Conservation (phyloP, 129 eudicot species). For the Tagetes patula region DNA sequence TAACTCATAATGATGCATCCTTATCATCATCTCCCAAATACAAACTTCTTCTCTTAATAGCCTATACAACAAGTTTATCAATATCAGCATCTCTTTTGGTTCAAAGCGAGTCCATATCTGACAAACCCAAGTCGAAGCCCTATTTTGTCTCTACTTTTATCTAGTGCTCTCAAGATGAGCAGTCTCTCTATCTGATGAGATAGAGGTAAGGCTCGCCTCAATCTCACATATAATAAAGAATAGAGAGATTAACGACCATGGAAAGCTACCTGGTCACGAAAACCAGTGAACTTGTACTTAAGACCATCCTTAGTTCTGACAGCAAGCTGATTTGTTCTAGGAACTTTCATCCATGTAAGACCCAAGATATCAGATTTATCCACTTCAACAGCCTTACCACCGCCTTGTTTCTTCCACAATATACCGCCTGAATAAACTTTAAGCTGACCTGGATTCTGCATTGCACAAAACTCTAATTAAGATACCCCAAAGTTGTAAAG, state of each 20-base stretch:
- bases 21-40: too few relatives aligned
- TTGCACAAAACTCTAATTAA: slow-evolving; percentile 1
- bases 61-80: too few relatives aligned
- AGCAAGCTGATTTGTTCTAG: slow-evolving; percentile 78
- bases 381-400: slow-evolving; percentile 94
- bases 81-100: too few relatives aligned
- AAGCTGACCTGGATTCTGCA: slow-evolving; percentile 84
- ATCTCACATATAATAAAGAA: not conserved
- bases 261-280: slow-evolving; percentile 70
- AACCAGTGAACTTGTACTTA: slow-evolving; percentile 82
- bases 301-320: slow-evolving; percentile 75
- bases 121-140: slow-evolving; percentile 13
- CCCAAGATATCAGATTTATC: slow-evolving; percentile 60
- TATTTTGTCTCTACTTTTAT: slow-evolving; percentile 6
- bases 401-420: slow-evolving; percentile 89
- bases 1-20: not conserved
- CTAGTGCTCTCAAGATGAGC: slow-evolving; percentile 4
- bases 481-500: not conserved
- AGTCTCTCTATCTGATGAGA: too few relatives aligned
- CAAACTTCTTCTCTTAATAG: too few relatives aligned
- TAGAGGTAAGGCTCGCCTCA: too few relatives aligned
- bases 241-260: not conserved
- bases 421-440: slow-evolving; percentile 78
- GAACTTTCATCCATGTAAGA: slow-evolving; percentile 92
- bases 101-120: too few relatives aligned